Evolutionary conservation across 1,284 basidiomycete species (phyloP), one percentile per base, ranked within the genome.

Genomic region (Microbotryum intermedium): DNA sequence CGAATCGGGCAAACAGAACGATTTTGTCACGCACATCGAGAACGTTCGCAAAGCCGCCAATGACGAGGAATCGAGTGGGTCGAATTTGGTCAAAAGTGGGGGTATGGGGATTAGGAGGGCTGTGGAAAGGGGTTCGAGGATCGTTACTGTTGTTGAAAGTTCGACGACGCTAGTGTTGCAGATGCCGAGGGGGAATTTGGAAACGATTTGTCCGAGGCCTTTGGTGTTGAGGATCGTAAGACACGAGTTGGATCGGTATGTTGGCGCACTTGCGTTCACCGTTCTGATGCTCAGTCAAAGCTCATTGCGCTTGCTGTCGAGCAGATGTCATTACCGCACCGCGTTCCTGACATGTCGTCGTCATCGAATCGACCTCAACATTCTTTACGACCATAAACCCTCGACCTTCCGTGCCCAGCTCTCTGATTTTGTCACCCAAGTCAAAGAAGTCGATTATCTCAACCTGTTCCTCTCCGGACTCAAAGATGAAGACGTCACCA

Each of bases 161-260:
- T 78, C 83, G 9, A 97, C 95, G 89, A 85, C 81, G 66, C 75
- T 97, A 20, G 87, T 98, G 1, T 77, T 99, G 16, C 95, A 99
- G 77, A 98, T 98, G 92, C 95, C 94, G 0, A 79, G 95, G 67
- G 95, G 95, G 0, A 98, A 98, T 74, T 74, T 99, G 57, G 95
- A 99, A 77, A 97, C 91, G 0, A 86, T 98, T 58, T 90, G 87
- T 70, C 95, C 95, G 1, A 80, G 95, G 39, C 88, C 94, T 1
- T 77, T 99, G 62, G 92, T 97, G 4, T 83, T 97, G 75, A 82
- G 86, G 55, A 84, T 88, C 4, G 85, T 94, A 1, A 80, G 81
- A 56, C 78, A 82, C 53, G 87, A 91, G 71, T 78, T 93, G 13
- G 79, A 85, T 52, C 76, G 73, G 90, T 92, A 70, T 66, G 86